These are phyloP conservation scores for Pelargonium citronellum DNA, from an alignment of 441 rosid genomes.

Conservation along the genomic window DNA sequence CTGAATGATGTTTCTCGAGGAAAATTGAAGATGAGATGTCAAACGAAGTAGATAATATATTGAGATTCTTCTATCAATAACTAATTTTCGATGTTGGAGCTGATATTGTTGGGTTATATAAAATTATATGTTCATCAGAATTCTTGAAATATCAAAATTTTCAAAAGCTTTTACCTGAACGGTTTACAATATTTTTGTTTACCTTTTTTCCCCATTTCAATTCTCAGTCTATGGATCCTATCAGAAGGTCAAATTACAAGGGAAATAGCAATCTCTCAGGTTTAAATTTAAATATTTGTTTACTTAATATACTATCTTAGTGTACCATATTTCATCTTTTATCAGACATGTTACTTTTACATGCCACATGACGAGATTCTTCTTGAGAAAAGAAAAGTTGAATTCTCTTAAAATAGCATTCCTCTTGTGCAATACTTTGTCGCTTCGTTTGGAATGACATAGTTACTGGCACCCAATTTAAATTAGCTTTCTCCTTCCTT, in stretches of 20 bases:
- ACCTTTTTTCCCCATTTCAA: background rate
- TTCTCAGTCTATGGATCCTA: constrained; percentile 9
- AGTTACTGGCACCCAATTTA: no score
- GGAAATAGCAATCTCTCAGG: constrained; percentile 2
- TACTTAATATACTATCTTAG: background rate
- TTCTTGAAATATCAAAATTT: background rate
- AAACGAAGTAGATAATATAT: background rate
- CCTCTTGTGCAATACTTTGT: background rate
- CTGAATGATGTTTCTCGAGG: background rate
- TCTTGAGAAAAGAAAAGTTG: background rate
- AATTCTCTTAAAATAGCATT: background rate
- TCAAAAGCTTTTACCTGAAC: background rate
- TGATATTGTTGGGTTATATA: background rate
- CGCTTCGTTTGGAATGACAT: no score
- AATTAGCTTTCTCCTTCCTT: no score
- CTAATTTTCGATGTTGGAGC: background rate
- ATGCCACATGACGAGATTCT: background rate
- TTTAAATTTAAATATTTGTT: background rate
- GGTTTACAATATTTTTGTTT: background rate
- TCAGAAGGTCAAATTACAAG: constrained; percentile 5
- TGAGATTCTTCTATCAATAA: background rate
- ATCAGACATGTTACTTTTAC: background rate
- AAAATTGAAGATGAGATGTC: constrained; percentile 6
- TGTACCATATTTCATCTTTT: background rate
- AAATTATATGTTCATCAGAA: background rate